These are phyloP conservation scores for Hermanozyma aechmeae DNA, from an alignment of 805 yeast species.

Conservation along the genomic window DNA sequence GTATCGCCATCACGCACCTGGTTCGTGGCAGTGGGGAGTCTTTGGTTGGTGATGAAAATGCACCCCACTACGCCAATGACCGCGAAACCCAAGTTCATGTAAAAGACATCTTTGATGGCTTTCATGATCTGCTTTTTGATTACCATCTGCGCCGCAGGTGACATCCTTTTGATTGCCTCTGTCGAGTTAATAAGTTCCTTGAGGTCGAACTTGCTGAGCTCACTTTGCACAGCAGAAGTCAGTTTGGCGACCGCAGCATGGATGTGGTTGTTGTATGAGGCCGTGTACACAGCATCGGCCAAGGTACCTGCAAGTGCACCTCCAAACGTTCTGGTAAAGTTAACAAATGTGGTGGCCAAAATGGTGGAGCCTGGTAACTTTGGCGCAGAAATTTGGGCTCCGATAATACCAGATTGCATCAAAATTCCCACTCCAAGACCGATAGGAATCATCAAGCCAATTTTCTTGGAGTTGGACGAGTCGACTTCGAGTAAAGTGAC, in stretches of 20 bases:
- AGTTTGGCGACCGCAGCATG: slow-evolving; percentile 1
- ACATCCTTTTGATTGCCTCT: slow-evolving; percentile 7
- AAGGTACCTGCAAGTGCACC: slow-evolving; percentile 36
- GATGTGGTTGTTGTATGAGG: slow-evolving; percentile 9
- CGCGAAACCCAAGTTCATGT: not conserved
- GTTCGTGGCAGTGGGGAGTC: not conserved
- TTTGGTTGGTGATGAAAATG: not conserved
- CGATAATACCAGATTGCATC: slow-evolving; percentile 35
- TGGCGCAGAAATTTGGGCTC: slow-evolving; percentile 43
- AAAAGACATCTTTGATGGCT: slow-evolving; percentile 8
- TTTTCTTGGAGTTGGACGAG: slow-evolving; percentile 23
- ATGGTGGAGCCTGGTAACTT: slow-evolving; percentile 41
- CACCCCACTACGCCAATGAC: not conserved
- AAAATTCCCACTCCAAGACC: slow-evolving; percentile 42
- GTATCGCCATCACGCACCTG: not conserved
- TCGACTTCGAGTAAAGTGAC: slow-evolving; percentile 30
- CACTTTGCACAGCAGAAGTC: slow-evolving; percentile 9
- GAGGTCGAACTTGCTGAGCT: slow-evolving; percentile 10
- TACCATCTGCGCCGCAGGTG: slow-evolving; percentile 12
- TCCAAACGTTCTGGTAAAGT: slow-evolving; percentile 36
- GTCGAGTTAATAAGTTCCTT: slow-evolving; percentile 9
- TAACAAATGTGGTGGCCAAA: slow-evolving; percentile 36
- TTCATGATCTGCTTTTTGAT: slow-evolving; percentile 11
- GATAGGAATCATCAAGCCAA: slow-evolving; percentile 36
- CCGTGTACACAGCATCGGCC: slow-evolving; percentile 32